Conservation (phyloP, 1,139 yeast species). For the Protomyces inouyei region DNA sequence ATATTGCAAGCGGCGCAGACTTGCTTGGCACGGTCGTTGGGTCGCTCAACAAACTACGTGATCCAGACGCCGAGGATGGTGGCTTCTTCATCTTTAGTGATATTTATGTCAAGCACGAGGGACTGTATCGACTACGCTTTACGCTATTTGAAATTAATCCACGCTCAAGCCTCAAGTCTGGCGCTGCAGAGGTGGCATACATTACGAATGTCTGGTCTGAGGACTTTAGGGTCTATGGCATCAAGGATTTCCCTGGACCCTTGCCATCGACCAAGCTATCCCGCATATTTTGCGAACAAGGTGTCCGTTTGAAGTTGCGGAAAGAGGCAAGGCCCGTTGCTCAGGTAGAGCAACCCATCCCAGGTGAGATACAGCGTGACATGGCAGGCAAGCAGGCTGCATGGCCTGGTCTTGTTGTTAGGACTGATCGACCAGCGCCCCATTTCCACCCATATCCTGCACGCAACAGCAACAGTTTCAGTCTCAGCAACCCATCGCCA, state of each 20-base stretch:
- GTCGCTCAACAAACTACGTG: slow-evolving; percentile 12
- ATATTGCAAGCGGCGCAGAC: background rate
- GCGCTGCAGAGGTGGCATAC: slow-evolving; percentile 1
- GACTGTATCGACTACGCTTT: slow-evolving; percentile 38
- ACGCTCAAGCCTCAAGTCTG: background rate
- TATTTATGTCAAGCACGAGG: slow-evolving; percentile 40
- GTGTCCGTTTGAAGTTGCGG: slow-evolving; percentile 18
- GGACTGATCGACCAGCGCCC: background rate
- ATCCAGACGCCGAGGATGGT: slow-evolving; percentile 19
- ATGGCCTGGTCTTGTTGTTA: background rate
- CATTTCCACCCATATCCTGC: background rate
- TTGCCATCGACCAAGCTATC: slow-evolving; percentile 6
- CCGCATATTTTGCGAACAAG: slow-evolving; percentile 21
- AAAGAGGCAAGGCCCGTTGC: background rate
- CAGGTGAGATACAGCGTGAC: background rate
- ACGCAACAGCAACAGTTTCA: background rate
- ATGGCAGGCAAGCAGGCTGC: background rate
- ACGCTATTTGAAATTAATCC: slow-evolving; percentile 33
- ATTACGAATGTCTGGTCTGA: slow-evolving; percentile 35
- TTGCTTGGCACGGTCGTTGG: slow-evolving; percentile 10
- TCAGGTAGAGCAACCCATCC: background rate
- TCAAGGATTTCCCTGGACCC: slow-evolving; percentile 42
- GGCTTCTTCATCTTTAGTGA: slow-evolving; percentile 40
- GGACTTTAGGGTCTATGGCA: slow-evolving; percentile 40
- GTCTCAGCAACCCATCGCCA: background rate